Conservation (phyloP, 2,329 filamentous ascomycete species). For the Hymenotorrendiella dingleyae region DNA sequence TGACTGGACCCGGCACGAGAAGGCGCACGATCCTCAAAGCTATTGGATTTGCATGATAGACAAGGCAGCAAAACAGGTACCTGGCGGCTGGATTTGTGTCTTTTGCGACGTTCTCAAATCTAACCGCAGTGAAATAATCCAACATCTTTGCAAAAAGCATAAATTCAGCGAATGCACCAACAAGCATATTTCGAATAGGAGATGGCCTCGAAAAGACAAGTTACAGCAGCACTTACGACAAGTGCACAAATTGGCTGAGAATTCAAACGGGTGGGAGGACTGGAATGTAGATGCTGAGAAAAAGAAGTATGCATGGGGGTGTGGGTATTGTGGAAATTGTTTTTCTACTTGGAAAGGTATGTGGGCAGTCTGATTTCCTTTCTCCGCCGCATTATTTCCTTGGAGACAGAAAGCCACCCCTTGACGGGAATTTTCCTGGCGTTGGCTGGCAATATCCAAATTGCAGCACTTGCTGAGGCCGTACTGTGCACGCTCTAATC, state of each 20-base stretch:
- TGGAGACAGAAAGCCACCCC: neutral
- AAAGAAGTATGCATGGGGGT: constrained; percentile 22
- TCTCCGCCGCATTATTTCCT: neutral
- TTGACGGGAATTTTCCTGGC: neutral
- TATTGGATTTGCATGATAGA: constrained; percentile 19
- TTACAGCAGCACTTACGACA: constrained; percentile 20
- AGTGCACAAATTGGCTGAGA: constrained; percentile 14
- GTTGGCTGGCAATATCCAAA: too few species aligned
- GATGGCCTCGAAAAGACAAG: constrained; percentile 19
- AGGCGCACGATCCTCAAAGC: constrained; percentile 18
- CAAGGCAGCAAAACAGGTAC: constrained; percentile 6
- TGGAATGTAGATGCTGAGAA: constrained; percentile 14
- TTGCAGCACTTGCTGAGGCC: neutral
- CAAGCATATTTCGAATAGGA: constrained; percentile 8
- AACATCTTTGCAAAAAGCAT: constrained; percentile 15
- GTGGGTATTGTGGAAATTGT: constrained; percentile 21
- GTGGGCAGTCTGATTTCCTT: constrained; percentile 3
- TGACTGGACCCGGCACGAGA: constrained; percentile 23
- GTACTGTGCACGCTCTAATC: neutral
- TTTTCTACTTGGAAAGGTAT: constrained; percentile 21
- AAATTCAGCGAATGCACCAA: constrained; percentile 14
- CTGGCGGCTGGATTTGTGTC: constrained; percentile 13
- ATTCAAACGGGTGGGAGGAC: constrained; percentile 11
- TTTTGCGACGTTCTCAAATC: constrained; percentile 12
- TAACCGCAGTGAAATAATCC: constrained; percentile 9